Percentiles rank a stretch among this genome's conserved stretches.
phyloP scores from a whole-genome alignment of 2,329 filamentous ascomycete species.

The Xylariaceae sp. region DNA sequence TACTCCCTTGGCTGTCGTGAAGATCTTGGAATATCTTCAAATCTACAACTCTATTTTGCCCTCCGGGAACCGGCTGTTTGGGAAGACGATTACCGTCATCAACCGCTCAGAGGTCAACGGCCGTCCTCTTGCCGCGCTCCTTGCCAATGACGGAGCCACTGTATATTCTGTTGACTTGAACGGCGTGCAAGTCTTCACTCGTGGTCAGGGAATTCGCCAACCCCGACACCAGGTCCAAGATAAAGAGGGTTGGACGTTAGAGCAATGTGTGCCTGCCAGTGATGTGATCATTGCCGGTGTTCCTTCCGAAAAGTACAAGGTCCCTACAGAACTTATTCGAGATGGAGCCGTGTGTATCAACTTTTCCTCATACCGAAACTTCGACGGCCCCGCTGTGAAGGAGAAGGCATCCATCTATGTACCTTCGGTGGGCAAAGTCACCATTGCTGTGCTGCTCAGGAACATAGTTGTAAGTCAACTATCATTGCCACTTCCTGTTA shows the following conservation, averaged over 20 bases:
- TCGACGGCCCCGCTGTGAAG: conserved; percentile 78
- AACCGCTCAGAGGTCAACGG: conserved; percentile 96
- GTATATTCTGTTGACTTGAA: conserved; percentile 94
- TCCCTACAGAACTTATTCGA: conserved; percentile 75
- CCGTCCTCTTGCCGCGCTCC: conserved; percentile 81
- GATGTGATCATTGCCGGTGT: conserved; percentile 96
- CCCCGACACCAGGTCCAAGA: conserved; percentile 82
- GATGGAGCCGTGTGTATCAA: conserved; percentile 98
- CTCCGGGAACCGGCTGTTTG: conserved; percentile 88
- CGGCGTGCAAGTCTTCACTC: conserved; percentile 86
- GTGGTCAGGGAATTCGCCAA: conserved; percentile 82
- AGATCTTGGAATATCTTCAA: conserved; percentile 91
- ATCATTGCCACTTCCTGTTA: conserved; percentile 36
- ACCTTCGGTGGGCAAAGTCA: conserved; percentile 95
- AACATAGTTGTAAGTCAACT: conserved; percentile 74
- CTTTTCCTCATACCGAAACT: conserved; percentile 95
- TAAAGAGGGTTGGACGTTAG: conserved; percentile 72
- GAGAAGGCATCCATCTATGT: conserved; percentile 97
- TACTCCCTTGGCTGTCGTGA: conserved; percentile 92
- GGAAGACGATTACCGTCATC: conserved; percentile 92
- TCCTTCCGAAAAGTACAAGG: conserved; percentile 82
- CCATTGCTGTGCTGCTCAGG: conserved; percentile 83
- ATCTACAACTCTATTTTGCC: conserved; percentile 96
- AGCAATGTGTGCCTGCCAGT: conserved; percentile 79
- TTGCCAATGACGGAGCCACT: conserved; percentile 92